Evolutionary conservation across 2,329 filamentous ascomycete genomes (phyloP).

Genomic region (Cylindrodendrum hubeiense): DNA sequence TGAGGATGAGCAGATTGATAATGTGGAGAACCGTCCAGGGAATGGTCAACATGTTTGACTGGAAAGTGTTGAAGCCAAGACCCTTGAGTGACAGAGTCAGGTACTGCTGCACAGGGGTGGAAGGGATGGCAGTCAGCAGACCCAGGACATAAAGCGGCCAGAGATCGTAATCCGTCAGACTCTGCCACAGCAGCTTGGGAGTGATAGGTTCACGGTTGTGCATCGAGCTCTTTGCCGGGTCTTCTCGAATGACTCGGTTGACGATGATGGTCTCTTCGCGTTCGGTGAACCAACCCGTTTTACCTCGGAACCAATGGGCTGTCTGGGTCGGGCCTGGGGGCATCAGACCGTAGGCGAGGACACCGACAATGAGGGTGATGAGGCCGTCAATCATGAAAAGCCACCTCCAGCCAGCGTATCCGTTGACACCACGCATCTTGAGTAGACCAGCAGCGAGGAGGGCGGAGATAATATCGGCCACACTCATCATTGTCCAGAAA

Average conservation of each 20-base stretch:
- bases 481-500: conserved; percentile 56
- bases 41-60: conserved; percentile 74
- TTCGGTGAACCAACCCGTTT: conserved; percentile 71
- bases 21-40: conserved; percentile 61
- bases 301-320: conserved; percentile 45
- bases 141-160: conserved; percentile 63
- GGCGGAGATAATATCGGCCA: conserved; percentile 54
- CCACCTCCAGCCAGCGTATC: conserved; percentile 59
- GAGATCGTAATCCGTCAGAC: conserved; percentile 63
- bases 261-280: conserved; percentile 71
- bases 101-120: conserved; percentile 62
- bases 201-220: conserved; percentile 71
- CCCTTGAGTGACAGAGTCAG: conserved; percentile 69
- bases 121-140: conserved; percentile 60
- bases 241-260: conserved; percentile 69
- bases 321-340: conserved; percentile 50
- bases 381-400: conserved; percentile 66
- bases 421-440: conserved; percentile 54
- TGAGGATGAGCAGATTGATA: conserved; percentile 47
- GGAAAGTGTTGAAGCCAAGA: conserved; percentile 71
- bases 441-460: conserved; percentile 55
- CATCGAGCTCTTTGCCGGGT: conserved; percentile 71
- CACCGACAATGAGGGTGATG: conserved; percentile 60
- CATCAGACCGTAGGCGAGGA: conserved; percentile 67
- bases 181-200: conserved; percentile 61